Conservation (phyloP, 768 basidiomycete species). For the Pseudohyphozyma bogoriensis region DNA sequence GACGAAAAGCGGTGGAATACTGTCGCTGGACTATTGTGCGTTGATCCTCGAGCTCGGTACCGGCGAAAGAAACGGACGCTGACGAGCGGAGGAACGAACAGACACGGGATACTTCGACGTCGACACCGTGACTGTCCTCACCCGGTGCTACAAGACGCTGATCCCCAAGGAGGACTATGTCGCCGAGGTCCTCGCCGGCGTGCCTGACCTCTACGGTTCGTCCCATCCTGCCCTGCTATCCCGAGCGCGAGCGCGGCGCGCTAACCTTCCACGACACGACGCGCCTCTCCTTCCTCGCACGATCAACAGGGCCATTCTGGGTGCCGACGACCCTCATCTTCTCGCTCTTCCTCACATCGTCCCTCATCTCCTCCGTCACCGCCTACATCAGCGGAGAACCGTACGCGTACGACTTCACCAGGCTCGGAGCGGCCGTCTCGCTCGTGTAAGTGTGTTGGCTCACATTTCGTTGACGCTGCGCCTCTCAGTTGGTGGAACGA, state of each 20-base stretch:
- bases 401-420: slow-evolving; percentile 73
- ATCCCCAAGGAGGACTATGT: slow-evolving; percentile 32
- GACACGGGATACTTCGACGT: slow-evolving; percentile 79
- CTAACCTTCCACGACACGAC: not conserved
- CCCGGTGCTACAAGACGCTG: slow-evolving; percentile 32
- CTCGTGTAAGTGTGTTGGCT: slow-evolving; percentile 44
- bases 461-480: not conserved
- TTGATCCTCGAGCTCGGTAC: too few relatives aligned
- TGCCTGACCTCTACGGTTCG: slow-evolving; percentile 24
- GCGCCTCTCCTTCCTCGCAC: slow-evolving; percentile 54
- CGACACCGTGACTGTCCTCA: slow-evolving; percentile 41
- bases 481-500: too few relatives aligned
- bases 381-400: slow-evolving; percentile 64
- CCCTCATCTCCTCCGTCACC: slow-evolving; percentile 75
- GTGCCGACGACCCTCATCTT: slow-evolving; percentile 91
- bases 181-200: slow-evolving; percentile 18
- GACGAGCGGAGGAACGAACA: not conserved
- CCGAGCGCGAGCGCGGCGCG: slow-evolving; percentile 49
- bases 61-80: not conserved
- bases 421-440: slow-evolving; percentile 69
- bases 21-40: slow-evolving; percentile 27
- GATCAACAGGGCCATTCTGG: slow-evolving; percentile 55
- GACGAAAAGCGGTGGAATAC: slow-evolving; percentile 21
- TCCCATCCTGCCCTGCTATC: too few relatives aligned
- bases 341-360: slow-evolving; percentile 83